Percentiles rank a stretch among this genome's conserved stretches.
These are phyloP conservation scores for Amylocystis lapponica DNA, from an alignment of 768 basidiomycete species.

Conservation along the genomic window DNA sequence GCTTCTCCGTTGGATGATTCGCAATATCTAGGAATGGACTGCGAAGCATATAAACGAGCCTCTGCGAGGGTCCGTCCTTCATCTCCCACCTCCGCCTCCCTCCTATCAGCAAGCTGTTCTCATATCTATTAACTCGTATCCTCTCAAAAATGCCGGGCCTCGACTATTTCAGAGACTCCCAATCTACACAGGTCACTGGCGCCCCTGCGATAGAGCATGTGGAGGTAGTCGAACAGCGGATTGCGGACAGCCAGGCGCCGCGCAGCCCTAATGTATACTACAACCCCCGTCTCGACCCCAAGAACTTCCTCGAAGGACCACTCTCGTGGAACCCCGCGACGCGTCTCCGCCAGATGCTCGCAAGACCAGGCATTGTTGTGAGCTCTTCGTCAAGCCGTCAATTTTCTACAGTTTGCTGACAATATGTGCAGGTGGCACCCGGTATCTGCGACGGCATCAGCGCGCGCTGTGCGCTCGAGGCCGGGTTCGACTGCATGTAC, in stretches of 20 bases:
- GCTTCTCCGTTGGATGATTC: too few species aligned
- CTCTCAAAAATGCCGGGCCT: slow-evolving; percentile 21
- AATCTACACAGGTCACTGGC: slow-evolving; percentile 9
- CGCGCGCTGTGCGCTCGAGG: slow-evolving; percentile 73
- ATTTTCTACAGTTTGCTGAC: background rate
- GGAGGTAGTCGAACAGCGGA: background rate
- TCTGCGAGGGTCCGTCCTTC: too few species aligned
- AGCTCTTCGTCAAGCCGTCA: slow-evolving; percentile 18
- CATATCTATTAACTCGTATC: slow-evolving; percentile 7
- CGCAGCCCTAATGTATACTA: slow-evolving; percentile 37
- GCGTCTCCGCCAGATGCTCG: slow-evolving; percentile 49
- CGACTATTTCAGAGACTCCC: slow-evolving; percentile 19
- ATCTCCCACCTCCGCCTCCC: too few species aligned
- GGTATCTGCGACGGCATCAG: slow-evolving; percentile 79
- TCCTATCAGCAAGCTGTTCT: background rate
- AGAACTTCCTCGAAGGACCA: slow-evolving; percentile 63
- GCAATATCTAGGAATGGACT: too few species aligned
- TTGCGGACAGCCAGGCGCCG: slow-evolving; percentile 1
- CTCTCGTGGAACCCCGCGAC: slow-evolving; percentile 66
- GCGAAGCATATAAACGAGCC: too few species aligned
- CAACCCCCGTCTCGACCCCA: slow-evolving; percentile 64
- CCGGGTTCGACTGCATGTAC: slow-evolving; percentile 72
- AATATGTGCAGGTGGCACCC: slow-evolving; percentile 52
- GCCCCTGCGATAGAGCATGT: slow-evolving; percentile 1
- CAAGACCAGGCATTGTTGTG: slow-evolving; percentile 72